These are phyloP conservation scores for Allium sativum DNA, from an alignment of 106 monocot species.

Conservation along the genomic window DNA sequence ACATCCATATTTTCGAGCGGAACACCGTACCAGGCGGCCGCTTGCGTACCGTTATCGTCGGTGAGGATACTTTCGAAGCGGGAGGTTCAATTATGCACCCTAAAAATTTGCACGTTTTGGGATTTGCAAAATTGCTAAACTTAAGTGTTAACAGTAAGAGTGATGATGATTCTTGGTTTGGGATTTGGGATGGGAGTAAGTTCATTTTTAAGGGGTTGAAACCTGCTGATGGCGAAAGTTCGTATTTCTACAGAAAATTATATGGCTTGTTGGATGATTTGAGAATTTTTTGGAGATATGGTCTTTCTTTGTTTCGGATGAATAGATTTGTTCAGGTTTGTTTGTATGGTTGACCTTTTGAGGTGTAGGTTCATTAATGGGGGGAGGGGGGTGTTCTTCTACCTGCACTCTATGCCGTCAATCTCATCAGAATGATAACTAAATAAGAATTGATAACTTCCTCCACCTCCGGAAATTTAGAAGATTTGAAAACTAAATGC, in stretches of 20 bases:
- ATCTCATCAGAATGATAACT: no score
- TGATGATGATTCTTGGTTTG: slow-evolving; percentile 40
- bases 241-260: slow-evolving; percentile 28
- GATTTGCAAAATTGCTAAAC: slow-evolving; percentile 55
- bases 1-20: slow-evolving; percentile 71
- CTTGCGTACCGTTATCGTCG: slow-evolving; percentile 58
- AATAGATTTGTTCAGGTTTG: background rate
- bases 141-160: slow-evolving; percentile 15
- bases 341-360: no score
- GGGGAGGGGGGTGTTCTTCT: no score
- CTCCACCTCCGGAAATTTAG: no score
- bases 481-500: no score
- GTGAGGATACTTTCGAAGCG: slow-evolving; percentile 79
- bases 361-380: no score
- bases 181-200: slow-evolving; percentile 75
- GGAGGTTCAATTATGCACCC: slow-evolving; percentile 85
- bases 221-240: slow-evolving; percentile 36
- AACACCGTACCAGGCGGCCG: slow-evolving; percentile 52
- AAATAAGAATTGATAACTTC: no score
- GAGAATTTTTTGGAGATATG: slow-evolving; percentile 53
- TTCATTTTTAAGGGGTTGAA: slow-evolving; percentile 71
- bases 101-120: slow-evolving; percentile 57
- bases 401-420: no score
- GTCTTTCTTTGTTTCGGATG: slow-evolving; percentile 73
- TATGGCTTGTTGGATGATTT: slow-evolving; percentile 31